Evolutionary conservation across 2,329 filamentous ascomycete genomes (phyloP).

Genomic region (Chaetomiaceae sp.): DNA sequence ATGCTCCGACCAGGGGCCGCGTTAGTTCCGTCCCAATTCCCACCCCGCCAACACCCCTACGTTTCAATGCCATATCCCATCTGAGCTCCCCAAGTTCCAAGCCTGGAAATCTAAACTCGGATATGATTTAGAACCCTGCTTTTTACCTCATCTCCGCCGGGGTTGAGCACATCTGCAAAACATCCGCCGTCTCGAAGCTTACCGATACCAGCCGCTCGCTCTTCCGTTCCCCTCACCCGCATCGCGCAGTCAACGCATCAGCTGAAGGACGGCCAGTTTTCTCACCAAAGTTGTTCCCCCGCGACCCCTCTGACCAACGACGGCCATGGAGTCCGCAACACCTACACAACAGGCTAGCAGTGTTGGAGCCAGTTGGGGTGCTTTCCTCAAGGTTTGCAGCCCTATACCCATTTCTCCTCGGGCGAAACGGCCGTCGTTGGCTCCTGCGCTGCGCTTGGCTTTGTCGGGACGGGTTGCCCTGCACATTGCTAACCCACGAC

Average conservation of each 20-base stretch:
- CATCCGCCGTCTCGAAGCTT: too few species aligned
- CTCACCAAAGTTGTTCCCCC: neutral
- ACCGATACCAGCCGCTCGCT: too few species aligned
- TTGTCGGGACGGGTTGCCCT: neutral
- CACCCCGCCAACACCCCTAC: neutral
- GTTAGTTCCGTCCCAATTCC: neutral
- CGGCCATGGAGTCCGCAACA: slow-evolving; percentile 18
- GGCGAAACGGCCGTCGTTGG: neutral
- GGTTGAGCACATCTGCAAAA: too few species aligned
- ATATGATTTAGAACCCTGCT: too few species aligned
- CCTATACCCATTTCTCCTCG: slow-evolving; percentile 3
- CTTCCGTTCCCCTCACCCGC: too few species aligned
- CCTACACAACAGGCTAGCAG: slow-evolving; percentile 32
- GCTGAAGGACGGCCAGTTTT: too few species aligned
- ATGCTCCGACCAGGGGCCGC: too few species aligned
- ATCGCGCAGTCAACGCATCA: neutral
- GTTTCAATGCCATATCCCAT: too few species aligned
- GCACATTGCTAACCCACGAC: neutral
- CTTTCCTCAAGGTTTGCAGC: slow-evolving; percentile 46
- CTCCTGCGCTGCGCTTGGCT: neutral
- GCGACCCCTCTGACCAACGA: neutral
- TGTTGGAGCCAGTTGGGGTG: slow-evolving; percentile 45
- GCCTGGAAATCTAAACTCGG: neutral
- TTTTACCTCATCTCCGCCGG: too few species aligned
- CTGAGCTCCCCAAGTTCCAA: neutral